A percentile compares a stretch with the other conserved stretches of the same genome.
phyloP scores from a whole-genome alignment of 2,329 filamentous ascomycete species.

The Myriosclerotinia curreyana region DNA sequence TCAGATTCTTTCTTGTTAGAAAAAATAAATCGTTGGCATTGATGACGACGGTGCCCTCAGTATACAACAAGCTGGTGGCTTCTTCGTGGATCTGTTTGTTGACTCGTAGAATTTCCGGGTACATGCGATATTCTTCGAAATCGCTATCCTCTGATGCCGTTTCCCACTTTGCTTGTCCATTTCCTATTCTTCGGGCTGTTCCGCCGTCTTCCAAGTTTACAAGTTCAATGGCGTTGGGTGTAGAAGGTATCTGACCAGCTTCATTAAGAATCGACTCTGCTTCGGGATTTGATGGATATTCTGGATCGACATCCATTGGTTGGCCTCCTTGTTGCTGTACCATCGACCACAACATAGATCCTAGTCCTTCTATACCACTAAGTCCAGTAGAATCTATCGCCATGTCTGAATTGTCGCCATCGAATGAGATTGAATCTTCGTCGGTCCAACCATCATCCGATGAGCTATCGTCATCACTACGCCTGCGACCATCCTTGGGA shows the following conservation, averaged over 20 bases:
- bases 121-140: conserved; percentile 13
- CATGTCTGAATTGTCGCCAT: conserved; percentile 10
- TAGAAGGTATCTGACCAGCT: background rate
- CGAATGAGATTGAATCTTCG: conserved; percentile 11
- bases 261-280: conserved; percentile 13
- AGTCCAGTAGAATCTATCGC: background rate
- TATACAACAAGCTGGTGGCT: conserved; percentile 24
- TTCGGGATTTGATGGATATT: conserved; percentile 7
- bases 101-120: conserved; percentile 24
- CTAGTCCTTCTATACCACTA: background rate
- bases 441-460: conserved; percentile 10
- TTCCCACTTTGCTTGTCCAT: background rate
- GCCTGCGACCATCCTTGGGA: background rate
- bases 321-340: background rate
- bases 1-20: conserved; percentile 15
- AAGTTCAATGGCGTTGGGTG: background rate
- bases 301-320: background rate
- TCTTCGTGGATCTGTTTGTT: conserved; percentile 27
- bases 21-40: conserved; percentile 27
- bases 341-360: background rate
- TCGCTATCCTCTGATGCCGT: background rate
- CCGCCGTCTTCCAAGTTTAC: conserved; percentile 6
- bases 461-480: background rate
- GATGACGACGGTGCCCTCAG: conserved; percentile 23
- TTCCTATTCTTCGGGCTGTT: background rate